These are phyloP conservation scores for Arabidopsis lyrata DNA, from an alignment of 441 rosid genomes.

Conservation along the genomic window DNA sequence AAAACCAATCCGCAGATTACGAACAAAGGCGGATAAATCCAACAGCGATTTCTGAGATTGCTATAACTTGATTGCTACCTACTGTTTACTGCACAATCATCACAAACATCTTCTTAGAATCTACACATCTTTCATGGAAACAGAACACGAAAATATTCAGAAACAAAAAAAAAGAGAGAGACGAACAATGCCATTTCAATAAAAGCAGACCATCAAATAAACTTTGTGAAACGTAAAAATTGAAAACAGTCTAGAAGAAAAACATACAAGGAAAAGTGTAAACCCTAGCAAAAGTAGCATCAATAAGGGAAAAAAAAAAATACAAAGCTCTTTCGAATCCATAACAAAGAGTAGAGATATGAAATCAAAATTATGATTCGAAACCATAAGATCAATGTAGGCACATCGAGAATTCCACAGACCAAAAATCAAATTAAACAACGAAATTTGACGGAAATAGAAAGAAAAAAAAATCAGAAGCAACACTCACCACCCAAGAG, in stretches of 20 bases:
- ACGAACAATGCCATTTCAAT: constrained; percentile 1
- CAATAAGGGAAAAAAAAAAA: background rate
- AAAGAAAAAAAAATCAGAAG: background rate
- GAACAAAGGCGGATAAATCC: background rate
- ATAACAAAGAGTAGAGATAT: background rate
- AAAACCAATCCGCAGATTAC: constrained; percentile 1
- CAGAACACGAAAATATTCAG: background rate
- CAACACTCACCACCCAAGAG: constrained; percentile 42
- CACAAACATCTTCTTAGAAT: constrained; percentile 26
- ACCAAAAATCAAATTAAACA: background rate
- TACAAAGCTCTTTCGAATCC: background rate
- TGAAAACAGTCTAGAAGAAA: background rate
- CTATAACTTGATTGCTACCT: constrained; percentile 27
- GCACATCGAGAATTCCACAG: constrained; percentile 1
- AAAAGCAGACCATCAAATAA: background rate
- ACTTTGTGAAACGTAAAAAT: background rate
- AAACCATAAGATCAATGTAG: constrained; percentile 19
- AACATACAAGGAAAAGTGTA: background rate
- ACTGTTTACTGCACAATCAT: constrained; percentile 36
- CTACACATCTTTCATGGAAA: constrained; percentile 14
- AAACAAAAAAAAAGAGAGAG: background rate
- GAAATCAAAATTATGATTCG: background rate
- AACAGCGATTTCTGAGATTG: constrained; percentile 21
- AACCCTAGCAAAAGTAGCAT: constrained; percentile 28
- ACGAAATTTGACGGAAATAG: background rate